Conservation (phyloP, 1,284 basidiomycete species). For the Fomes fomentarius region DNA sequence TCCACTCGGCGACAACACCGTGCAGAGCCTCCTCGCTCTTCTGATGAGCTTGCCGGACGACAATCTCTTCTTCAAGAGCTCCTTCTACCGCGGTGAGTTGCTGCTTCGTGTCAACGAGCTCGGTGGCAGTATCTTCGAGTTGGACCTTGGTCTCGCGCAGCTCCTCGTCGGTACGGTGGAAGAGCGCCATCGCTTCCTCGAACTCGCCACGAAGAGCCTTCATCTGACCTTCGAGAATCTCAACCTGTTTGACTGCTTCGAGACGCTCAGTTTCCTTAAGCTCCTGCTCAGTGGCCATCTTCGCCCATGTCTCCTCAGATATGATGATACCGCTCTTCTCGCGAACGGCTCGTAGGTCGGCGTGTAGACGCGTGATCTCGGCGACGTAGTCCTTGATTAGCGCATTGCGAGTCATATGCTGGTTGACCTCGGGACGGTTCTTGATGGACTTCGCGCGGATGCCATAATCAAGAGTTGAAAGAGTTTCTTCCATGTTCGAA, state of each 20-base stretch:
- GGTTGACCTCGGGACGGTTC: conserved; percentile 96
- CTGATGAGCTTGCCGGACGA: conserved; percentile 78
- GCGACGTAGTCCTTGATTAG: conserved; percentile 93
- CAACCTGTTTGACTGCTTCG: conserved; percentile 82
- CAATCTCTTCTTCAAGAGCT: conserved; percentile 76
- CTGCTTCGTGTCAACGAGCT: conserved; percentile 53
- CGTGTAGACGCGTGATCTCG: conserved; percentile 95
- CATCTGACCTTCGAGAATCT: conserved; percentile 84
- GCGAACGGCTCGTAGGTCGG: conserved; percentile 86
- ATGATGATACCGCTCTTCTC: conserved; percentile 97
- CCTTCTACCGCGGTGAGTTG: conserved; percentile 59
- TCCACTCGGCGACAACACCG: conserved; percentile 71
- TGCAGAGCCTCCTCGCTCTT: conserved; percentile 76
- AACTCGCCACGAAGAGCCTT: conserved; percentile 85
- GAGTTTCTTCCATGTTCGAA: conserved; percentile 95
- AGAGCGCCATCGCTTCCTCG: conserved; percentile 80
- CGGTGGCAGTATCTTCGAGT: conserved; percentile 57
- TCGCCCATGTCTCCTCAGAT: conserved; percentile 86
- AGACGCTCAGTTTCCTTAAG: conserved; percentile 74
- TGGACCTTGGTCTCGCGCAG: conserved; percentile 65
- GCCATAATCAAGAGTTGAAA: conserved; percentile 98
- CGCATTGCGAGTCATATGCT: conserved; percentile 90
- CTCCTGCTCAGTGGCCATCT: conserved; percentile 81
- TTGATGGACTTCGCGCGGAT: conserved; percentile 94
- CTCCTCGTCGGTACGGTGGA: conserved; percentile 78